Base-by-base conservation (phyloP, 768 basidiomycete genomes). In the Mycena floridula region DNA sequence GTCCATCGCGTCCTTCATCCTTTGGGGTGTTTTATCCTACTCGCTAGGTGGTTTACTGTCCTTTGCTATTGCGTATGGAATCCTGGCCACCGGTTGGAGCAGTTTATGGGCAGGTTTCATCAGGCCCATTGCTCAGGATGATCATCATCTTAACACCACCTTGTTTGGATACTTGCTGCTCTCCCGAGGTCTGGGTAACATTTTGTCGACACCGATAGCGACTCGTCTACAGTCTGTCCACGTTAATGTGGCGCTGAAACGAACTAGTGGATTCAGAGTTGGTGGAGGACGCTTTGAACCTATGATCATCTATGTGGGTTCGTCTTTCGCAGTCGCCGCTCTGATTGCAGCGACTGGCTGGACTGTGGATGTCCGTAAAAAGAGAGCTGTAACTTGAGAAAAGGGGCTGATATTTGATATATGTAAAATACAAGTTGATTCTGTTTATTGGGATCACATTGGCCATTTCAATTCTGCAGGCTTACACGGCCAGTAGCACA, bases 11-110 rank as follows among this genome's bases (percentile, higher is more conserved):
- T 59, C 60, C 0, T 63, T 64, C 50, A 48, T 63, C 13, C 42
- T 64, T 12, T 65, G 61, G 64, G 63, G 64, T 21, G 45, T 59
- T 3, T 25, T 57, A 1, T 55, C 58, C 2, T 35, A 50, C 20
- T 48, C 48, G 23, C 44, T 58, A 5, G 52, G 56, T 9, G 60
- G 59, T 9, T 47, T 65, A 3, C 43, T 62, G 8, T 37, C 50
- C 5, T 65, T 59, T 39, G 54, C 59, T 30, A 42, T 61, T 12
- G 54, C 45, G n/a, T 64, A 63, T 44, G 63, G 63, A 13, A 47
- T 49, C 21, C 38, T 61, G 11, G 63, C 63, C n/a, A 59, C 61
- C 8, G 60, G 63, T 3, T 65, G 61, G 61, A 51, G 55, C 2
- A 60, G 52, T 36, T 40, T 63, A 13, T 65, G 61, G 60, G 54